Evolutionary conservation across 495 filamentous ascomycete genomes (phyloP).

Genomic region (Neurospora africana): DNA sequence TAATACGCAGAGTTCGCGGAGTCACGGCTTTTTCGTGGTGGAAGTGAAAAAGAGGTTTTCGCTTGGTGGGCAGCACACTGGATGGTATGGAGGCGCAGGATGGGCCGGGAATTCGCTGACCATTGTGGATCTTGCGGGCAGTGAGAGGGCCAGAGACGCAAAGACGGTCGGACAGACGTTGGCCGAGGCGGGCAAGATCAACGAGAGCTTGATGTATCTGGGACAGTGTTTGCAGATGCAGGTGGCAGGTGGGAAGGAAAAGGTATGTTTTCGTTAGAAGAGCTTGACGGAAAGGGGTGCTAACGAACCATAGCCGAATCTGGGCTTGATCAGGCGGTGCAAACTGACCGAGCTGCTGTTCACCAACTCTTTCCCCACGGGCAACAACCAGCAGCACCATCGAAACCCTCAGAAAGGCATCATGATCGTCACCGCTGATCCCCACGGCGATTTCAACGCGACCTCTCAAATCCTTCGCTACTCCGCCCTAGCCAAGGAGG

Average conservation of each 20-base stretch:
- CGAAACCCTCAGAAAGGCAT: conserved; percentile 70
- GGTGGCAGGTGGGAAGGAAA: conserved; percentile 59
- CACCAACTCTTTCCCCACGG: conserved; percentile 81
- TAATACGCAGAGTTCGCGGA: conserved; percentile 79
- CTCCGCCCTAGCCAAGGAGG: conserved; percentile 84
- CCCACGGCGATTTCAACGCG: conserved; percentile 87
- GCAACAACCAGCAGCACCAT: conserved; percentile 29
- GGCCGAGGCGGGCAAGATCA: conserved; percentile 94
- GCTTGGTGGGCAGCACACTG: conserved; percentile 33
- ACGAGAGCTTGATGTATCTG: conserved; percentile 94
- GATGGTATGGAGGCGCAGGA: conserved; percentile 31
- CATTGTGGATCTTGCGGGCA: conserved; percentile 88
- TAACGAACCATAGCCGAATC: conserved; percentile 44
- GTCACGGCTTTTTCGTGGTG: conserved; percentile 93
- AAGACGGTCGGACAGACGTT: conserved; percentile 89
- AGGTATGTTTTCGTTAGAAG: conserved; percentile 40
- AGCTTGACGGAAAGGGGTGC: neutral
- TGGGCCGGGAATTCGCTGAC: conserved; percentile 80
- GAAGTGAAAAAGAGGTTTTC: conserved; percentile 72
- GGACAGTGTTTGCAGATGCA: conserved; percentile 97
- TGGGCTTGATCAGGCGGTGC: conserved; percentile 90
- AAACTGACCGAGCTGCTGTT: conserved; percentile 95
- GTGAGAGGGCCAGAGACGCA: conserved; percentile 83
- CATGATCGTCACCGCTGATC: conserved; percentile 96
- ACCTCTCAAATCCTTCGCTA: conserved; percentile 95